A percentile compares a stretch with the other conserved stretches of the same genome.
phyloP scores from a whole-genome alignment of 139 green algal genomes.

The Picochlorum sp. region DNA sequence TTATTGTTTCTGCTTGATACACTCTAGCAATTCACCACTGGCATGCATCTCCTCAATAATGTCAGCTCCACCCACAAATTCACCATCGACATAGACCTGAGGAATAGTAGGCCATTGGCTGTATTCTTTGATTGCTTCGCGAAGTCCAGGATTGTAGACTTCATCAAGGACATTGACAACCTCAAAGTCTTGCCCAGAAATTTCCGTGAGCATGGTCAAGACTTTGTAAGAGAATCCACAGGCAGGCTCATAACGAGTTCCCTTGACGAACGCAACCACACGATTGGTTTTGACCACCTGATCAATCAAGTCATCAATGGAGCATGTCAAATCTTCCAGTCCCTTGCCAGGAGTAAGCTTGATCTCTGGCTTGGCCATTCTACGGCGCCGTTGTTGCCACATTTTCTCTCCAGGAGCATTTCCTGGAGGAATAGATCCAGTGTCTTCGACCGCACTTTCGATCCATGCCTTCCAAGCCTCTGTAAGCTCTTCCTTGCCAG shows the following conservation, averaged over 20 bases:
- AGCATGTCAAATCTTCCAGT: conserved; percentile 57
- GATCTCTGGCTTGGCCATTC: conserved; percentile 58
- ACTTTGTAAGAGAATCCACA: conserved; percentile 86
- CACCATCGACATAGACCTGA: conserved; percentile 76
- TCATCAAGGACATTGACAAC: conserved; percentile 93
- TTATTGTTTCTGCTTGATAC: neutral
- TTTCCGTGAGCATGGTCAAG: conserved; percentile 63
- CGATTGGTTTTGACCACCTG: conserved; percentile 70
- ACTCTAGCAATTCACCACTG: conserved; percentile 41
- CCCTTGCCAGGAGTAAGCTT: conserved; percentile 69
- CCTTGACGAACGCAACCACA: conserved; percentile 89
- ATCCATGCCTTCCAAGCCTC: conserved; percentile 79
- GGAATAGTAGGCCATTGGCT: conserved; percentile 94
- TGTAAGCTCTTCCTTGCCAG: conserved; percentile 55
- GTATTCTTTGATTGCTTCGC: conserved; percentile 89
- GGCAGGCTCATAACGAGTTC: conserved; percentile 69
- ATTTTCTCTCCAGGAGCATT: conserved; percentile 60
- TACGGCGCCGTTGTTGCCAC: conserved; percentile 42
- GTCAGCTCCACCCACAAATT: conserved; percentile 91
- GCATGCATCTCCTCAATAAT: conserved; percentile 79
- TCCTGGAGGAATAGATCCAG: conserved; percentile 62
- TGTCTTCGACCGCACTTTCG: conserved; percentile 54
- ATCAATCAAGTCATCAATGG: conserved; percentile 65
- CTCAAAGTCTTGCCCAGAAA: conserved; percentile 22
- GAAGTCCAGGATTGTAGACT: conserved; percentile 72